Evolutionary conservation across 2,329 filamentous ascomycete species (phyloP).

Genomic region (Aspergillus jensenii): DNA sequence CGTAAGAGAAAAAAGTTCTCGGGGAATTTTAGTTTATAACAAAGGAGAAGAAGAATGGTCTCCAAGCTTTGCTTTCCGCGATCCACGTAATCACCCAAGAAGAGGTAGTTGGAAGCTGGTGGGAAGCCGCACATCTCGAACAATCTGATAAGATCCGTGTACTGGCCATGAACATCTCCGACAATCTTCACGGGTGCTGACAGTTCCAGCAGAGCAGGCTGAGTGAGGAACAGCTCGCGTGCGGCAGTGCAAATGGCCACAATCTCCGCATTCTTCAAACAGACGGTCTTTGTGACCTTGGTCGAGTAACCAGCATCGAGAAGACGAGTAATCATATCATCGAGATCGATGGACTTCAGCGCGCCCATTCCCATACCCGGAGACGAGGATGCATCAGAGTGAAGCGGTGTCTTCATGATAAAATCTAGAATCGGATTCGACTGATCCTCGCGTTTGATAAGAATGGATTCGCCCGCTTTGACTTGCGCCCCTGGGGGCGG

Average conservation of each 20-base stretch:
- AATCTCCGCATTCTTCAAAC: conserved; percentile 96
- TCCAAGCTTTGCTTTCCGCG: conserved; percentile 94
- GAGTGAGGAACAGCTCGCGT: conserved; percentile 83
- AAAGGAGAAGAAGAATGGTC: conserved; percentile 86
- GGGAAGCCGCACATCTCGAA: conserved; percentile 99
- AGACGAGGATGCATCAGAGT: conserved; percentile 41
- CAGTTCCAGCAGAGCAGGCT: conserved; percentile 88
- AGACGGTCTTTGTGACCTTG: conserved; percentile 97
- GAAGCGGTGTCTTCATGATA: conserved; percentile 39
- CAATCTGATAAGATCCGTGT: conserved; percentile 91
- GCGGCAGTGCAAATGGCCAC: conserved; percentile 87
- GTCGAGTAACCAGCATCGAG: conserved; percentile 93
- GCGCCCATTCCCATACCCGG: conserved; percentile 79
- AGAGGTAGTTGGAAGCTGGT: conserved; percentile 86
- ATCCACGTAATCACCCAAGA: conserved; percentile 95
- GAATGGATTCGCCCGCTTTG: conserved; percentile 82
- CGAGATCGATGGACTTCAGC: conserved; percentile 87
- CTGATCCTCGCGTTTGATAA: conserved; percentile 75
- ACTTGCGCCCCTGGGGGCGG: conserved; percentile 53
- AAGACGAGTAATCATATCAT: conserved; percentile 94
- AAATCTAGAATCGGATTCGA: conserved; percentile 65
- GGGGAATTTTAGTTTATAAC: conserved; percentile 96
- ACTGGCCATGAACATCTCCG: conserved; percentile 94
- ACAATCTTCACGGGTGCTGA: conserved; percentile 97
- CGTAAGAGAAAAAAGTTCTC: conserved; percentile 96